Conservation (phyloP, 2,329 filamentous ascomycete genomes). For the Fusarium sp. region DNA sequence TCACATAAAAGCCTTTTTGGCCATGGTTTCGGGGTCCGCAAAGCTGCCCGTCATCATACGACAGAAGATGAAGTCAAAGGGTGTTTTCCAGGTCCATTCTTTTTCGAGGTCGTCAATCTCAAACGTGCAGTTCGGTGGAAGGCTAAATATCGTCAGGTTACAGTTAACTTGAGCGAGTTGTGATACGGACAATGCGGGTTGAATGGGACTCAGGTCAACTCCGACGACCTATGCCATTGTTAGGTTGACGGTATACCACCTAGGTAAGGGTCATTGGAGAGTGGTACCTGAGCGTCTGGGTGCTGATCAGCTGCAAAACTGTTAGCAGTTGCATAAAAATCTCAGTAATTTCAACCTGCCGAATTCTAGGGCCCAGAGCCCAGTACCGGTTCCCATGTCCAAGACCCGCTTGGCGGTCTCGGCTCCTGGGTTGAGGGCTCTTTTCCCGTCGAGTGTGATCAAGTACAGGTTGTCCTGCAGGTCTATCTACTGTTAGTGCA, state of each 20-base stretch:
- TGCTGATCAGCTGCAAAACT: conserved; percentile 16
- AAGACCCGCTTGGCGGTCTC: conserved; percentile 17
- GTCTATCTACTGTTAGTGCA: background rate
- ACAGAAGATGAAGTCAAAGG: conserved; percentile 28
- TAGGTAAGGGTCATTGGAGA: rapidly evolving
- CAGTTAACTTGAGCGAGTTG: rapidly evolving
- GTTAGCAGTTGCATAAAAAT: background rate
- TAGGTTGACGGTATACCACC: background rate
- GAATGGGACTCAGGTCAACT: conserved; percentile 25
- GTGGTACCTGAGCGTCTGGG: conserved; percentile 11
- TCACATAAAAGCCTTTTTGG: conserved; percentile 8
- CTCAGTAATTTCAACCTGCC: background rate
- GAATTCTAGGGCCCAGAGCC: conserved; percentile 27
- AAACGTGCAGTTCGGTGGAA: conserved; percentile 22
- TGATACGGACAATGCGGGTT: conserved; percentile 21
- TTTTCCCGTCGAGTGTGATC: conserved; percentile 19
- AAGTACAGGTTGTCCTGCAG: conserved; percentile 20
- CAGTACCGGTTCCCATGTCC: conserved; percentile 29
- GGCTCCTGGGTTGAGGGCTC: conserved; percentile 22
- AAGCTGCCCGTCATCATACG: conserved; percentile 33
- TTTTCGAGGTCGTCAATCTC: conserved; percentile 31
- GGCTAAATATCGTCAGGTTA: background rate
- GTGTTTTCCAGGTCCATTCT: conserved; percentile 23
- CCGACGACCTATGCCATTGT: conserved; percentile 14
- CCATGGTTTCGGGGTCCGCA: background rate